phyloP scores from a whole-genome alignment of 257 asterid genomes.

The Primulina eburnea region DNA sequence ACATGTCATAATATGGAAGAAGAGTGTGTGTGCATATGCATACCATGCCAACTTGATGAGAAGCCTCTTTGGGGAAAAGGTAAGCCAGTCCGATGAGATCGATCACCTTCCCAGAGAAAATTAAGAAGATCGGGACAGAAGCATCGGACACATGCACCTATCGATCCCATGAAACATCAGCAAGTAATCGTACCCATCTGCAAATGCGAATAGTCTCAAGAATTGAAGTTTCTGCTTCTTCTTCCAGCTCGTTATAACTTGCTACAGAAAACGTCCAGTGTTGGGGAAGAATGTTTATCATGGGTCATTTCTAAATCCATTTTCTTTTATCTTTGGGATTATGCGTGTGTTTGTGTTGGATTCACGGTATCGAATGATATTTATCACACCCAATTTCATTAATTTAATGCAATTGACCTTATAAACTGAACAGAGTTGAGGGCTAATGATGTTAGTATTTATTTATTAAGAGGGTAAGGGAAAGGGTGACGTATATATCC shows the following conservation, averaged over 20 bases:
- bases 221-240: slow-evolving; percentile 35
- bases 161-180: slow-evolving; percentile 67
- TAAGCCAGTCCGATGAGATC: slow-evolving; percentile 80
- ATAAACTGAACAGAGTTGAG: too few species aligned
- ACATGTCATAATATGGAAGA: too few species aligned
- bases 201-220: slow-evolving; percentile 60
- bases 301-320: not conserved
- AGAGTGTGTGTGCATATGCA: too few species aligned
- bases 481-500: too few species aligned
- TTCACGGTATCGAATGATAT: too few species aligned
- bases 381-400: too few species aligned
- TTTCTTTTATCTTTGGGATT: too few species aligned
- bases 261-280: not conserved
- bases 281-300: not conserved
- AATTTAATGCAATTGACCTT: too few species aligned
- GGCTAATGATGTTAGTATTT: too few species aligned
- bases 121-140: slow-evolving; percentile 92
- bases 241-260: not conserved
- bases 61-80: slow-evolving; percentile 87
- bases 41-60: slow-evolving; percentile 80
- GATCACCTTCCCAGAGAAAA: slow-evolving; percentile 86
- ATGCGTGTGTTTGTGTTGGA: too few species aligned
- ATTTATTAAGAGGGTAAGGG: too few species aligned
- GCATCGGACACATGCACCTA: slow-evolving; percentile 96
- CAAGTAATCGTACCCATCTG: slow-evolving; percentile 69